phyloP scores from a whole-genome alignment of 805 yeast species.

The Wickerhamomyces silvicola region DNA sequence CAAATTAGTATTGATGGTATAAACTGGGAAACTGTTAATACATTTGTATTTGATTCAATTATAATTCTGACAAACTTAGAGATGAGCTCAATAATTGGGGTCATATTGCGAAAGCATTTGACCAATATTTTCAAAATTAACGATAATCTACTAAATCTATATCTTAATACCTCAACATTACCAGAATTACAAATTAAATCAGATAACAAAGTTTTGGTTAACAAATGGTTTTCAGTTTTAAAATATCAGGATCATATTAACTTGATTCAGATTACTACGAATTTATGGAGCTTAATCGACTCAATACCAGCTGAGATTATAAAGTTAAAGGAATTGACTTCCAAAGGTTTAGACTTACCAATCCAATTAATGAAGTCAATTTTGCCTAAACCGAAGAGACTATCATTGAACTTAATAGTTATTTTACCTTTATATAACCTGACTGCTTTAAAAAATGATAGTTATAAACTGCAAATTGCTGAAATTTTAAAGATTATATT shows the following conservation, averaged over 20 bases:
- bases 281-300: conserved; percentile 39
- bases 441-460: conserved; percentile 20
- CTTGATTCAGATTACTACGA: conserved; percentile 42
- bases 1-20: conserved; percentile 37
- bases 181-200: conserved; percentile 38
- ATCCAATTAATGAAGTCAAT: conserved; percentile 30
- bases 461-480: conserved; percentile 23
- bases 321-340: conserved; percentile 29
- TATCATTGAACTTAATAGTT: conserved; percentile 36
- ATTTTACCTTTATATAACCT: conserved; percentile 35
- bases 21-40: conserved; percentile 33
- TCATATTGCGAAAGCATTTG: conserved; percentile 32
- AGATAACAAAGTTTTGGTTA: conserved; percentile 24
- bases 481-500: conserved; percentile 23
- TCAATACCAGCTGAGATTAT: conserved; percentile 34
- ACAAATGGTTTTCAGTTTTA: conserved; percentile 41
- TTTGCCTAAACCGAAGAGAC: conserved; percentile 33
- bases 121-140: conserved; percentile 22
- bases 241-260: conserved; percentile 19
- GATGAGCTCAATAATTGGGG: conserved; percentile 30
- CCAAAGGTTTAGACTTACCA: conserved; percentile 37
- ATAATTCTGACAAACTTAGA: conserved; percentile 23
- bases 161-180: conserved; percentile 32
- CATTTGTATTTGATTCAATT: conserved; percentile 28
- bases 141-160: conserved; percentile 26